Base-by-base conservation (phyloP, 164 flowering plant genomes). In the Santalum album region DNA sequence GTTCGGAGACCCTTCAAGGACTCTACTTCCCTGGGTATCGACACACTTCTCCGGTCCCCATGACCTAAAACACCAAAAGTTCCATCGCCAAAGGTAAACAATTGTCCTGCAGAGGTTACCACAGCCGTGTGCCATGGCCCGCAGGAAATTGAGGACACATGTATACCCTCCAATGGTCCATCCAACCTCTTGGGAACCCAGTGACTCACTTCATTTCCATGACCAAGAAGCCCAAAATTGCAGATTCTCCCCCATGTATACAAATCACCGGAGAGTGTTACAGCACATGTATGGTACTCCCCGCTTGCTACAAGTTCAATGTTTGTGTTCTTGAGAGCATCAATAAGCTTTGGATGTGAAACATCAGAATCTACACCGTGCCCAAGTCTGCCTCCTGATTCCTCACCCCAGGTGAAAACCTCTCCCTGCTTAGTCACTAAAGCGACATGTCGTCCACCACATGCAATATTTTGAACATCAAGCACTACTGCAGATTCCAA, bases 31-130 rank as follows among this genome's bases (percentile, higher is more conserved):
- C 57, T 68, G 10, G 72, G 68, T 40, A 21, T 46, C 32, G 58
- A 45, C 53, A 56, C 19, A 45, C 58, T 63, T 59, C 51, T 54
- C 49, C 64, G 60, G 48, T 55, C 55, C 7, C 72, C 72, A 47
- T 68, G 72, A 12, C 72, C 72, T 42, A 63, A 55, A 27, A 63
- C 72, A 59, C 68, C 72, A 55, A 68, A 68, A 15, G 67, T 56
- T 44, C 71, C 71, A 63, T 63, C 71, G 36, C 71, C 71, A 58
- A 63, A 68, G 23, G 71, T 68, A 59, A 63, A 58, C 52, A 68
- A 45, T 64, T 50, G 53, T 19, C 53, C 53, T 18, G 53, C 53
- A 29, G 53, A 50, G 11, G 53, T 50, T 18, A 50, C 53, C 10
- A 50, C 53, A 16, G 53, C 36, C 17, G 53, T 50, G 22, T 50